Evolutionary conservation across 208 protist genomes (phyloP).

Genomic region (Crithidia mellificae): DNA sequence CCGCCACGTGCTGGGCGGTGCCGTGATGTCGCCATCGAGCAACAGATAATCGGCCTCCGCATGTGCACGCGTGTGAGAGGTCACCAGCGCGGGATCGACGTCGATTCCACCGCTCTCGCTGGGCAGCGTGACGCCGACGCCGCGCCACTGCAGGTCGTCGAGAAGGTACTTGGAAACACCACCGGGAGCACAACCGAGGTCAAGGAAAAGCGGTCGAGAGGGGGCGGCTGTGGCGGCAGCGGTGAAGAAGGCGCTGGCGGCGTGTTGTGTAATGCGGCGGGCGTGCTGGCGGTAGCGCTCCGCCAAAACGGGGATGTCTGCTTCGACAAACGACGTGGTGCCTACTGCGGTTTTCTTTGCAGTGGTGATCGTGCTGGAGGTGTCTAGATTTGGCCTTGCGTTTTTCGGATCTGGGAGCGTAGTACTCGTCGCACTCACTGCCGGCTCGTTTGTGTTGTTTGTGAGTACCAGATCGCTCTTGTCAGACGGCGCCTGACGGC

Average conservation of each 20-base stretch:
- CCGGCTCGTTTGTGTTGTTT: background rate
- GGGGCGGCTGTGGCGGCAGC: background rate
- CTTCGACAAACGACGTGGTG: conserved; percentile 47
- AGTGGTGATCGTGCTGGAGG: too few species aligned
- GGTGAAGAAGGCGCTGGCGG: conserved; percentile 29
- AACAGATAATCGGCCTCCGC: conserved; percentile 25
- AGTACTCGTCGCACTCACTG: background rate
- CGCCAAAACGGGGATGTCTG: conserved; percentile 44
- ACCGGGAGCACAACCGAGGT: conserved; percentile 73
- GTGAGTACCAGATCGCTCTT: background rate
- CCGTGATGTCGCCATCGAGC: conserved; percentile 44
- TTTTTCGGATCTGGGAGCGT: background rate
- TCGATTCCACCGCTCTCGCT: conserved; percentile 55
- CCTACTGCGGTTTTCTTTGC: background rate
- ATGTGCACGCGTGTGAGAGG: background rate
- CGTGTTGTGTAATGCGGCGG: conserved; percentile 30
- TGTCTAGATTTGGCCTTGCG: background rate
- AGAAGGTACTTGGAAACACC: conserved; percentile 73
- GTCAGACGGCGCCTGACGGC: conserved; percentile 12
- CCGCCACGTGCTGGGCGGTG: conserved; percentile 27
- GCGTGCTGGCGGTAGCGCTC: conserved; percentile 68
- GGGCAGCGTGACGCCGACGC: conserved; percentile 69
- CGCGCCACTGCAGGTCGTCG: conserved; percentile 58
- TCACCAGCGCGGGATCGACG: conserved; percentile 38
- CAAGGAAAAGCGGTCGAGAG: conserved; percentile 58